These are phyloP conservation scores for Solanum tarijense DNA, from an alignment of 257 asterid species.

Conservation along the genomic window DNA sequence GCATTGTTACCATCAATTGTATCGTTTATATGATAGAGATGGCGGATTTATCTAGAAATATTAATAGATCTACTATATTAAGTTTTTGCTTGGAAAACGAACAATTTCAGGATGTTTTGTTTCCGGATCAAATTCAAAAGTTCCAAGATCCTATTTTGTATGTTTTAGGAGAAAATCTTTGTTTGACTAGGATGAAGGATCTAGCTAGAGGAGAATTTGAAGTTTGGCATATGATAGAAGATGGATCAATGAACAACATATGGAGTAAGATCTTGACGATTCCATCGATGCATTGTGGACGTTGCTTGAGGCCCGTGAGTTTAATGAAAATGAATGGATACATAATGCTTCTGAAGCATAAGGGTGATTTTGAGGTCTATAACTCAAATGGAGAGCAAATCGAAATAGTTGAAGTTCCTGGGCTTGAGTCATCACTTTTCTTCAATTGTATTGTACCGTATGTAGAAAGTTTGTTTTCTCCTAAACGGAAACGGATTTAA, in stretches of 20 bases:
- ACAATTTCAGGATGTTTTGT: background rate
- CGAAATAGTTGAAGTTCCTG: background rate
- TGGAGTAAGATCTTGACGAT: background rate
- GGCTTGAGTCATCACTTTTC: background rate
- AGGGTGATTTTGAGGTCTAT: background rate
- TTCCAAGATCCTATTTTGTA: background rate
- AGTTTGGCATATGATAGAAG: background rate
- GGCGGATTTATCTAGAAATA: background rate
- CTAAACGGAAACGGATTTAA: background rate
- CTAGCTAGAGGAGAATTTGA: background rate
- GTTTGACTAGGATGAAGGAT: background rate
- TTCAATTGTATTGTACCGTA: background rate
- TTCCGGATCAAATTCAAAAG: background rate
- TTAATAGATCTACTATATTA: background rate
- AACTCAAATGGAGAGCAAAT: background rate
- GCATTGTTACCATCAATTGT: background rate
- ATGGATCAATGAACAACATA: background rate
- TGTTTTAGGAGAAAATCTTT: background rate
- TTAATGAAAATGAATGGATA: background rate
- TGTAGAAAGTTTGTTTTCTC: background rate
- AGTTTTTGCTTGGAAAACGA: background rate
- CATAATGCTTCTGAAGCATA: background rate
- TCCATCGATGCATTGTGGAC: background rate
- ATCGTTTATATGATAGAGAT: background rate
- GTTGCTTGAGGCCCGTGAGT: background rate